Conservation (phyloP, 73 alveolate genomes). For the Paramecium bursaria region DNA sequence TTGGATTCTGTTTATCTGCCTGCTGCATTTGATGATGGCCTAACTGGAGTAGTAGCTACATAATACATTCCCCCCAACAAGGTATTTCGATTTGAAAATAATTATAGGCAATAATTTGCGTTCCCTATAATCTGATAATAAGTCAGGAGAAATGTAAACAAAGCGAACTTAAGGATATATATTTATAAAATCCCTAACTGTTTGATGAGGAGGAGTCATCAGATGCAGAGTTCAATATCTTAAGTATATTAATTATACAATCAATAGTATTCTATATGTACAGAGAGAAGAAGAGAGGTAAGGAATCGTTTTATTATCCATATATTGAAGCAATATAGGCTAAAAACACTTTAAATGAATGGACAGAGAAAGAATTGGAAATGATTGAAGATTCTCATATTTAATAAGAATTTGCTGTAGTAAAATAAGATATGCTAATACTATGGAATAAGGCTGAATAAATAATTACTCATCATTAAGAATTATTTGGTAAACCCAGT, state of each 20-base stretch:
- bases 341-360: slow-evolving; percentile 24
- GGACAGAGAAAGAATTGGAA: slow-evolving; percentile 20
- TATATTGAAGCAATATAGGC: slow-evolving; percentile 36
- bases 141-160: slow-evolving; percentile 24
- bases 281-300: slow-evolving; percentile 31
- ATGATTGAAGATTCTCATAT: slow-evolving; percentile 24
- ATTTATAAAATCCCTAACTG: slow-evolving; percentile 18
- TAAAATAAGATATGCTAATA: neutral
- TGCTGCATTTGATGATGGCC: slow-evolving; percentile 32
- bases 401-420: slow-evolving; percentile 1
- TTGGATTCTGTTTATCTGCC: slow-evolving; percentile 24
- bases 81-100: neutral
- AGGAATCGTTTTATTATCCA: slow-evolving; percentile 42
- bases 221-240: slow-evolving; percentile 59
- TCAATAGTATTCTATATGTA: slow-evolving; percentile 19
- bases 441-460: slow-evolving; percentile 17
- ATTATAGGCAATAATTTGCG: slow-evolving; percentile 46
- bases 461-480: neutral
- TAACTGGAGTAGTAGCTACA: slow-evolving; percentile 54
- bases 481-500: neutral
- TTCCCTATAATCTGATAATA: slow-evolving; percentile 36
- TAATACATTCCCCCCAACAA: slow-evolving; percentile 47
- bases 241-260: slow-evolving; percentile 4
- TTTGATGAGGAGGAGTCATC: slow-evolving; percentile 40
- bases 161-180: neutral